Conservation (phyloP, 306 rosid species). For the Lathyrus sativus region DNA sequence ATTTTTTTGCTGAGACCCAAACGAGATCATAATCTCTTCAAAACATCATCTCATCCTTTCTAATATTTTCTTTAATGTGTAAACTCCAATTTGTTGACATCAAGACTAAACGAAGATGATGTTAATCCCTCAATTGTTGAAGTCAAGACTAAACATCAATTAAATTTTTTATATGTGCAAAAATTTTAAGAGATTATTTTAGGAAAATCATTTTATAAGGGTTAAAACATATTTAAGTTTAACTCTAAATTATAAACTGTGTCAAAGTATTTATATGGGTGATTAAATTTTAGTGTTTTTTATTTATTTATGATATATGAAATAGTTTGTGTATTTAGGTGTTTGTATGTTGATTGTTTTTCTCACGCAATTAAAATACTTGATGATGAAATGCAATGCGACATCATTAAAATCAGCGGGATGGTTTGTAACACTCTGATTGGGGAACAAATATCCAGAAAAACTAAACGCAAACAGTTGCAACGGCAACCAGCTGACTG, state of each 20-base stretch:
- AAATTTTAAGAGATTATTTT: too few relatives aligned
- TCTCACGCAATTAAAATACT: constrained; percentile 78
- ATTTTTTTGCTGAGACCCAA: background rate
- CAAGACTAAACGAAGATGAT: background rate
- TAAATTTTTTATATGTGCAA: too few relatives aligned
- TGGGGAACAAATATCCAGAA: too few relatives aligned
- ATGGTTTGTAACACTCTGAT: constrained; percentile 73
- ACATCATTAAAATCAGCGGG: constrained; percentile 74
- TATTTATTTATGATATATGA: background rate
- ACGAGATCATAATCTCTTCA: background rate
- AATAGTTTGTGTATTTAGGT: constrained; percentile 20
- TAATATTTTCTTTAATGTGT: background rate
- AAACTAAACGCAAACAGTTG: too few relatives aligned
- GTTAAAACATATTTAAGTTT: too few relatives aligned
- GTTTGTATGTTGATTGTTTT: constrained; percentile 3
- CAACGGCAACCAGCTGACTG: too few relatives aligned
- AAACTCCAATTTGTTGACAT: background rate
- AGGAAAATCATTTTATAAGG: too few relatives aligned
- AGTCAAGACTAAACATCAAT: too few relatives aligned
- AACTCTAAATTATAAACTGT: background rate
- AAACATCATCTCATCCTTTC: background rate
- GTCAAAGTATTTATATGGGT: background rate
- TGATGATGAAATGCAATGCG: constrained; percentile 84
- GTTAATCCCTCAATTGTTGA: too few relatives aligned
- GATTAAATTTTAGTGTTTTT: background rate